phyloP scores from a whole-genome alignment of 495 filamentous ascomycete species.

The Tirmania nivea region DNA sequence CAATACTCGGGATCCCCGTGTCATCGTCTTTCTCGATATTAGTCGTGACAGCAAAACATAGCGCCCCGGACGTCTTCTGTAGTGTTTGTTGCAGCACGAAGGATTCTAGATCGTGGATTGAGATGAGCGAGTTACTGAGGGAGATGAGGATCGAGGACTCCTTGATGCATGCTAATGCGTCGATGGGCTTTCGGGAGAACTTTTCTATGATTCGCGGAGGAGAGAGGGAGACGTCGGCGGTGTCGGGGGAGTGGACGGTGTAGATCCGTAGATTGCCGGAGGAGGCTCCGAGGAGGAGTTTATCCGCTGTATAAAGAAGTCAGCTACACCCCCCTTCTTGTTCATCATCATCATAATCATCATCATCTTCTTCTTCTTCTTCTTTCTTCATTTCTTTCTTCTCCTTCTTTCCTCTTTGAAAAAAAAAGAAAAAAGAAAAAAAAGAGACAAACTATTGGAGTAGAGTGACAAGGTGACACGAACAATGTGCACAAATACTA shows the following conservation, averaged over 20 bases:
- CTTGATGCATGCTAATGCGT: conserved; percentile 86
- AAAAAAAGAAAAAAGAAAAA: no score
- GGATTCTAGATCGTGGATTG: conserved; percentile 66
- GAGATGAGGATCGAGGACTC: conserved; percentile 80
- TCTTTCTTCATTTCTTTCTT: no score
- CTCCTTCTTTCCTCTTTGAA: no score
- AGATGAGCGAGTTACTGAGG: conserved; percentile 67
- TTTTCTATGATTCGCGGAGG: conserved; percentile 76
- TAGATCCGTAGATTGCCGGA: conserved; percentile 80
- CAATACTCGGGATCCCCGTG: conserved; percentile 72
- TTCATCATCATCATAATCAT: no score
- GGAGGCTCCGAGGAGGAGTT: conserved; percentile 73
- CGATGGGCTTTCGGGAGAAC: conserved; percentile 71
- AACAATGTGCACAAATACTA: conserved; percentile 74
- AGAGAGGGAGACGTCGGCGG: conserved; percentile 38
- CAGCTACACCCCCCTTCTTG: neutral
- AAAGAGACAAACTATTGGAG: neutral
- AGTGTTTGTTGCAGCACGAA: conserved; percentile 63
- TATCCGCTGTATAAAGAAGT: conserved; percentile 39
- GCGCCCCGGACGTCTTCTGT: conserved; percentile 66
- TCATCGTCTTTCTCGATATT: conserved; percentile 77
- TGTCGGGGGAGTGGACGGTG: conserved; percentile 41
- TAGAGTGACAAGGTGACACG: conserved; percentile 3
- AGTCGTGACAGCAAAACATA: conserved; percentile 74
- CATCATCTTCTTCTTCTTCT: no score